These are phyloP conservation scores for Pseudozyma pruni DNA, from an alignment of 1,284 basidiomycete species.

Conservation along the genomic window DNA sequence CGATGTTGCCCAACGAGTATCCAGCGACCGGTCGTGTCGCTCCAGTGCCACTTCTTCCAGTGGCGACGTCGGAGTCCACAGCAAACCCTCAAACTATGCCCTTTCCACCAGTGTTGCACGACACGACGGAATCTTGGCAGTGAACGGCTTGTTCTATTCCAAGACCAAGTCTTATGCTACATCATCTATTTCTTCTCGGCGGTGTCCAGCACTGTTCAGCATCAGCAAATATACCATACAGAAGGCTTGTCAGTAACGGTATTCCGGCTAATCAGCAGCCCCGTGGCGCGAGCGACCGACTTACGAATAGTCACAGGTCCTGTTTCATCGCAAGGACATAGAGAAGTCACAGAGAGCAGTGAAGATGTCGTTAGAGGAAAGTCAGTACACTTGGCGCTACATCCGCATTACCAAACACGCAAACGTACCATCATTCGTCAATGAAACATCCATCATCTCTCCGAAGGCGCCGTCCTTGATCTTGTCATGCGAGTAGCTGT, in stretches of 20 bases:
- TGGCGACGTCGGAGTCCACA: too few species aligned
- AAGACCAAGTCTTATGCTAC: too few species aligned
- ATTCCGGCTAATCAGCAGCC: neutral
- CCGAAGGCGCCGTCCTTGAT: conserved; percentile 65
- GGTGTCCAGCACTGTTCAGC: conserved; percentile 49
- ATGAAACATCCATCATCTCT: conserved; percentile 65
- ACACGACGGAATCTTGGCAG: too few species aligned
- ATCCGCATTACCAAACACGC: too few species aligned
- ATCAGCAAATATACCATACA: neutral
- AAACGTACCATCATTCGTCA: conserved; percentile 60
- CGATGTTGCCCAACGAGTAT: too few species aligned
- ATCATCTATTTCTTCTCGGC: conserved; percentile 50
- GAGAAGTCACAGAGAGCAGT: neutral
- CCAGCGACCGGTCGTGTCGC: too few species aligned
- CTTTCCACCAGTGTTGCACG: too few species aligned
- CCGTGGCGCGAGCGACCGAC: neutral
- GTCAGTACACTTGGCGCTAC: too few species aligned
- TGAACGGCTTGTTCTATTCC: too few species aligned
- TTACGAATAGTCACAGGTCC: conserved; percentile 54
- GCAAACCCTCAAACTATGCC: too few species aligned
- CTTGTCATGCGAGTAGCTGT: conserved; percentile 38
- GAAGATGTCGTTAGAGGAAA: neutral
- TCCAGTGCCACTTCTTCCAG: too few species aligned
- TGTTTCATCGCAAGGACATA: neutral
- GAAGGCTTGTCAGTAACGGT: neutral